Base-by-base conservation (phyloP, 768 basidiomycete genomes). In the Trametes cingulata region DNA sequence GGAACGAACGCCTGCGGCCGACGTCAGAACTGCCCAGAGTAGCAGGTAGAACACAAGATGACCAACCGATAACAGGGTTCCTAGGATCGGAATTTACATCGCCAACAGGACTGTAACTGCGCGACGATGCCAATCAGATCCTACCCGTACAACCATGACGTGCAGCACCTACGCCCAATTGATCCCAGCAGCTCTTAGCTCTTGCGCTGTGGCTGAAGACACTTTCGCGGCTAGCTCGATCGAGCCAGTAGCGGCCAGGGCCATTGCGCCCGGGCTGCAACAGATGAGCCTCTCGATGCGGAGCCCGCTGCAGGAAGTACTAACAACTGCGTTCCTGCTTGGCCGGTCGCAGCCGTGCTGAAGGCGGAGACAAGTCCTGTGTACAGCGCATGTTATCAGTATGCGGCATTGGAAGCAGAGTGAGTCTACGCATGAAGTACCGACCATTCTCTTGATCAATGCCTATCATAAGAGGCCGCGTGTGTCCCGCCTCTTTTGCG, bases 371-470 rank as follows among this genome's bases (percentile, higher is more conserved):
- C 85, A 4, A 88, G 76, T 42, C 87, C 87, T 88, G 40, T 29
- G 33, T 7, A 22, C 36, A 7, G n/a, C 29, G 14, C 17, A 50
- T 41, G 36, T 12, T 15, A 36, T 54, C 20, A 46, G 36, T 27
- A 33, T 33, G 22, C 24, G 19, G 22, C 3, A 29, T 52, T 62
- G 40, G 51, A 37, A 10, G 35, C 20, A 24, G 8, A 8, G 27
- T 35, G 42, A 40, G 19, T 17, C 36, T n/a, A 6, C 6, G n/a
- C 25, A 29, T 29, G 41, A 33, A 33, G 5, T 62, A 52, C 65
- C 5, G n/a, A 83, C 88, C 88, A 65, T 87, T 87, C 68, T 90
- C 88, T 69, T 89, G 88, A 73, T 90, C 87, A 17, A 81, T 88
- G 1, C 88, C 87, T 42, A 89, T 83, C 66, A 89, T 75, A 24